Conservation (phyloP, 1,284 basidiomycete species). For the Anthracocystis walkeri region DNA sequence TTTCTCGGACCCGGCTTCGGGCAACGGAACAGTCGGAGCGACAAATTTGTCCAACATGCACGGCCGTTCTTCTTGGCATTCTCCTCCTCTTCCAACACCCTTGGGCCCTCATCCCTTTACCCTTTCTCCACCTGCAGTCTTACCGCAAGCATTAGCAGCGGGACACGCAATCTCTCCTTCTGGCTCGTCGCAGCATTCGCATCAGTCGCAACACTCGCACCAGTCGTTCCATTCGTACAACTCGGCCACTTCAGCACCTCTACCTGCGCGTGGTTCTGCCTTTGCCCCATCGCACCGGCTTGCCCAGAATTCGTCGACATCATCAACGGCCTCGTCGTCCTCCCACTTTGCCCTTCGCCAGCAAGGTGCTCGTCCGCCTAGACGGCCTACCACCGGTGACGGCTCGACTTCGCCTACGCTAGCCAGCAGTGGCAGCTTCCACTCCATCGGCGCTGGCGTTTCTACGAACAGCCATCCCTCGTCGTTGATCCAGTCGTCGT, state of each 20-base stretch:
- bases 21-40: slow-evolving; percentile 12
- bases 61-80: slow-evolving; percentile 18
- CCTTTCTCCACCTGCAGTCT: slow-evolving; percentile 20
- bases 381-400: slow-evolving; percentile 15
- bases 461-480: neutral
- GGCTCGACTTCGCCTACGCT: slow-evolving; percentile 8
- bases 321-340: neutral
- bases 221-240: slow-evolving; percentile 5
- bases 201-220: slow-evolving; percentile 5
- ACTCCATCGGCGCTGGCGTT: neutral
- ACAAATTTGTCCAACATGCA: slow-evolving; percentile 11
- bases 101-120: slow-evolving; percentile 15
- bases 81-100: slow-evolving; percentile 16
- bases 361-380: slow-evolving; percentile 7
- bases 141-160: neutral
- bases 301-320: slow-evolving; percentile 1
- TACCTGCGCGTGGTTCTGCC: slow-evolving; percentile 1
- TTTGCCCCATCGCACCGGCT: slow-evolving; percentile 15
- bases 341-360: slow-evolving; percentile 16
- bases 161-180: slow-evolving; percentile 1
- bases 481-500: slow-evolving; percentile 16
- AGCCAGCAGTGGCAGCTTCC: slow-evolving; percentile 10
- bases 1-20: slow-evolving; percentile 35
- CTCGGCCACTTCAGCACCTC: slow-evolving; percentile 12
- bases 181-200: slow-evolving; percentile 22